Evolutionary conservation across 495 filamentous ascomycete genomes (phyloP).

Genomic region (Penicillium antarcticum): DNA sequence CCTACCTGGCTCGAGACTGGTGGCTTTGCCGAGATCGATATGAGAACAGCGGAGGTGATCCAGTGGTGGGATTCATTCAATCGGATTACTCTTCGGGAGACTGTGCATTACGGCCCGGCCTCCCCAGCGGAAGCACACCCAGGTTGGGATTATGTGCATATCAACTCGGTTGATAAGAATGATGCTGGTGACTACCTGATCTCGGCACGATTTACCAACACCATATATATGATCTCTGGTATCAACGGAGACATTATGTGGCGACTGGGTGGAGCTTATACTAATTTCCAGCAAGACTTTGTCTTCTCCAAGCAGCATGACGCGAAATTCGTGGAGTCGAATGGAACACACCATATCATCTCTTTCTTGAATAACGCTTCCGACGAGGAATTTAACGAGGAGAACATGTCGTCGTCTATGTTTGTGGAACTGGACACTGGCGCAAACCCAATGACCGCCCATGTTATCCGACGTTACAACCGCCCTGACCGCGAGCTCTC

Average conservation of each 20-base stretch:
- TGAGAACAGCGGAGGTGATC: slow-evolving; percentile 34
- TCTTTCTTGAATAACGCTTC: slow-evolving; percentile 53
- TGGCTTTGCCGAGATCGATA: slow-evolving; percentile 42
- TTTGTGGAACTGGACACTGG: slow-evolving; percentile 49
- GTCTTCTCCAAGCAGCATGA: slow-evolving; percentile 59
- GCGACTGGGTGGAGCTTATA: slow-evolving; percentile 47
- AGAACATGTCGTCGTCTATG: slow-evolving; percentile 48
- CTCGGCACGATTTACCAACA: slow-evolving; percentile 52
- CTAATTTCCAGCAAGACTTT: slow-evolving; percentile 45
- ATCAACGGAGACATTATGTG: slow-evolving; percentile 54
- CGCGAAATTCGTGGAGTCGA: slow-evolving; percentile 48
- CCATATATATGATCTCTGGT: slow-evolving; percentile 56
- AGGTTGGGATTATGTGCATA: slow-evolving; percentile 58
- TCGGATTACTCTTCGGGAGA: slow-evolving; percentile 30
- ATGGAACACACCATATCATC: slow-evolving; percentile 39
- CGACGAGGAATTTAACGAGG: slow-evolving; percentile 39
- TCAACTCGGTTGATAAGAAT: slow-evolving; percentile 59
- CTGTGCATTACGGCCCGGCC: slow-evolving; percentile 16
- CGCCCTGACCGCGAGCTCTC: slow-evolving; percentile 42
- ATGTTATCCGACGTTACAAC: slow-evolving; percentile 31
- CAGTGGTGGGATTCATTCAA: slow-evolving; percentile 45
- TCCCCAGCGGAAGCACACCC: slow-evolving; percentile 15
- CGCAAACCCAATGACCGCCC: slow-evolving; percentile 42
- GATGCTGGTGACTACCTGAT: slow-evolving; percentile 53
- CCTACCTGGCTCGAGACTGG: slow-evolving; percentile 29